A percentile compares a stretch with the other conserved stretches of the same genome.
These are phyloP conservation scores for Cnidoscolus chayamansa DNA, from an alignment of 441 rosid species.

Conservation along the genomic window DNA sequence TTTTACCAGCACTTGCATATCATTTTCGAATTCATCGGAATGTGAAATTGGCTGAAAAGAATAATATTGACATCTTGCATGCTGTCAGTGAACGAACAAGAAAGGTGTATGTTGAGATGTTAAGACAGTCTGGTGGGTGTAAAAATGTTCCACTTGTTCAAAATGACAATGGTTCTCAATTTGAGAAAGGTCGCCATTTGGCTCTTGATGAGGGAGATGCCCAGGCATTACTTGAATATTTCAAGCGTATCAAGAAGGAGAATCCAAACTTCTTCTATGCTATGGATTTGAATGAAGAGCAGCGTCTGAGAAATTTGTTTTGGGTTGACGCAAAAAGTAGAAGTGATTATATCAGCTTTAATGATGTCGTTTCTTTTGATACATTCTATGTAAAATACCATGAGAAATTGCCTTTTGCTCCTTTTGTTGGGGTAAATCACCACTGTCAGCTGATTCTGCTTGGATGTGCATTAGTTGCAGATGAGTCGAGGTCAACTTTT, in stretches of 20 bases:
- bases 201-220: conserved; percentile 60
- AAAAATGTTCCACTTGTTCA: conserved; percentile 37
- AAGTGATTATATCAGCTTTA: conserved; percentile 53
- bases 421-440: conserved; percentile 77
- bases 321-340: conserved; percentile 86
- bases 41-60: conserved; percentile 74
- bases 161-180: conserved; percentile 41
- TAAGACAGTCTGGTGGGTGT: conserved; percentile 72
- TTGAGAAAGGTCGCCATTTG: conserved; percentile 50
- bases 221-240: conserved; percentile 55
- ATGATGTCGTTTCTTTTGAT: conserved; percentile 71
- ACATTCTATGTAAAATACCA: conserved; percentile 63
- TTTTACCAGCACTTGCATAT: conserved; percentile 75
- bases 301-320: conserved; percentile 54
- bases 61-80: conserved; percentile 71
- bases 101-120: conserved; percentile 81
- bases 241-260: conserved; percentile 52
- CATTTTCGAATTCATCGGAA: conserved; percentile 75
- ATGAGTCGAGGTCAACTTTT: conserved; percentile 55
- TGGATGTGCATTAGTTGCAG: conserved; percentile 68
- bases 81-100: conserved; percentile 85
- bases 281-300: conserved; percentile 73
- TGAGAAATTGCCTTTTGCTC: conserved; percentile 74
- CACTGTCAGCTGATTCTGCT: conserved; percentile 71
- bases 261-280: conserved; percentile 76